These are phyloP conservation scores for Sarocladiaceae sp. DNA, from an alignment of 2,329 filamentous ascomycete species.

Conservation along the genomic window DNA sequence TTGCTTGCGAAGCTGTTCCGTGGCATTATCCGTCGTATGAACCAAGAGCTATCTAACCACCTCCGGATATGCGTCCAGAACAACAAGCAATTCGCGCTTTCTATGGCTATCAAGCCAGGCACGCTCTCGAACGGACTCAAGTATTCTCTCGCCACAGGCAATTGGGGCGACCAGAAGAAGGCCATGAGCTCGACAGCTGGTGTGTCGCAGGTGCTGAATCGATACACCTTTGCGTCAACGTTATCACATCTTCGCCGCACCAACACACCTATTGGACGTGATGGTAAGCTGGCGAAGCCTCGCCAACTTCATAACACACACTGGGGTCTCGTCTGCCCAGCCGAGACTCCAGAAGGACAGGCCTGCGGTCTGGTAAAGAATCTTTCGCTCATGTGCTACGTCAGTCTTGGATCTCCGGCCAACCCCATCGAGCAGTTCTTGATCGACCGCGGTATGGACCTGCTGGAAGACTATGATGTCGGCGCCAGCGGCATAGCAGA, in stretches of 20 bases:
- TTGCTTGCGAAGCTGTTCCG: slow-evolving; percentile 95
- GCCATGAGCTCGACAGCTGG: slow-evolving; percentile 89
- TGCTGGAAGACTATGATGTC: slow-evolving; percentile 91
- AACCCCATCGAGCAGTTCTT: slow-evolving; percentile 92
- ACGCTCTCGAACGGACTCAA: slow-evolving; percentile 92
- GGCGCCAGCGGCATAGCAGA: slow-evolving; percentile 74
- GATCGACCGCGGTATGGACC: slow-evolving; percentile 91
- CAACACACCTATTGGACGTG: slow-evolving; percentile 94
- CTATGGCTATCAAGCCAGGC: slow-evolving; percentile 81
- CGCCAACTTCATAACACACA: slow-evolving; percentile 98
- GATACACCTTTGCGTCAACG: slow-evolving; percentile 95
- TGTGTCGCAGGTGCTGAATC: slow-evolving; percentile 95
- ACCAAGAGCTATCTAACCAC: slow-evolving; percentile 83
- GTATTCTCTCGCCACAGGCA: slow-evolving; percentile 94
- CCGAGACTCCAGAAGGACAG: slow-evolving; percentile 96
- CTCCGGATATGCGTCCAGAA: slow-evolving; percentile 88
- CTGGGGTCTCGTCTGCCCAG: slow-evolving; percentile 95
- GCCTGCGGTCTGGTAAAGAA: slow-evolving; percentile 99
- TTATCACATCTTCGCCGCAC: slow-evolving; percentile 94
- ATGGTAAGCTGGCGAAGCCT: slow-evolving; percentile 96
- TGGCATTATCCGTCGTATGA: slow-evolving; percentile 82
- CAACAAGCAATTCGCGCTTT: slow-evolving; percentile 82
- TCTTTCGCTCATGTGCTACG: slow-evolving; percentile 94
- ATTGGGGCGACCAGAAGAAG: slow-evolving; percentile 99
- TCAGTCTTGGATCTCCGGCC: slow-evolving; percentile 88